Evolutionary conservation across 1,284 basidiomycete species (phyloP), one percentile per base, ranked within the genome.

Genomic region (Fomitopsis pinicola): DNA sequence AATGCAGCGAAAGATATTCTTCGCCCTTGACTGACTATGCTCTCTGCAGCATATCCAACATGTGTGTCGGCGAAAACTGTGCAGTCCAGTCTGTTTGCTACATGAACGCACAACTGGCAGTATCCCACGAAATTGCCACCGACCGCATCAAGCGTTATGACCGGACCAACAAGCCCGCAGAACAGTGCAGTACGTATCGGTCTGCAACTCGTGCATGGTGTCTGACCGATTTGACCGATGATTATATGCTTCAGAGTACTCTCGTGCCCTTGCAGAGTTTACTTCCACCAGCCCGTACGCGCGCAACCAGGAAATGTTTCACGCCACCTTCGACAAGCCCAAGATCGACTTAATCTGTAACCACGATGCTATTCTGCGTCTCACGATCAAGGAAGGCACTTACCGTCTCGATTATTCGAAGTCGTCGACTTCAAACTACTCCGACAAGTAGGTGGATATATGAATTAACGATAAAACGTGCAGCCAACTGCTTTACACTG

Each of bases 61-160:
- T 74, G 73, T 74, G 72, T 56, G 62, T 69, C 55, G 71, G 68
- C 46, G 72, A 71, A 59, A 75, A 75, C 61, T 64, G 64, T 26
- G 73, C 73, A 5, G 64, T 65, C 12, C 67, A 71, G 44, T 67
- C 70, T 4, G 64, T 62, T n/a, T 69, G 68, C n/a, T 75, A 74
- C 55, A 64, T 75, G 60, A 73, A 73, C 60, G 68, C 70, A 3
- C 73, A 75, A 59, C 66, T 74, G 42, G 42, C 62, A 2, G 68
- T 68, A 3, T 67, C 72, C 19, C 69, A 69, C 57, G 62, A 70
- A 26, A 73, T 70, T 46, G 68, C 70, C 9, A 26, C 58, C 19
- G 64, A 67, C 33, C 73, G 73, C 57, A 60, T 69, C 14, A 56
- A 65, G 22, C 57, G 67, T 42, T 67, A 69, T 19, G 62, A 60